Conservation (phyloP, 495 filamentous ascomycete species). For the Cladorrhinum samala region DNA sequence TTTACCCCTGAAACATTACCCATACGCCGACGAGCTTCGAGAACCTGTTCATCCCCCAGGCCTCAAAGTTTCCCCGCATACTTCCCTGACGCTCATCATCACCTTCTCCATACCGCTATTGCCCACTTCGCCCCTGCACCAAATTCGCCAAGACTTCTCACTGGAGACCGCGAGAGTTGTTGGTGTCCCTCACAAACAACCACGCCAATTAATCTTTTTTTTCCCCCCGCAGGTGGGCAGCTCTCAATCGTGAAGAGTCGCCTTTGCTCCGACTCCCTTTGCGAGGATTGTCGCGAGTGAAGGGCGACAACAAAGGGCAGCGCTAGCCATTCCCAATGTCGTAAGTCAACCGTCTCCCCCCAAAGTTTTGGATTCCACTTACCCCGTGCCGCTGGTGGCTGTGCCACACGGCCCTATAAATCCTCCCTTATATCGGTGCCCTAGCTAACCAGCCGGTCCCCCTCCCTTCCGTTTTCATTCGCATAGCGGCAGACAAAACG, state of each 20-base stretch:
- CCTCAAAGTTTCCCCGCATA: neutral
- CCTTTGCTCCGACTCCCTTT: slow-evolving; percentile 35
- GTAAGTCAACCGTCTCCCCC: slow-evolving; percentile 29
- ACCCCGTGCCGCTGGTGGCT: slow-evolving; percentile 7
- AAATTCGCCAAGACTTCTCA: neutral
- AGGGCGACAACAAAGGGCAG: slow-evolving; percentile 25
- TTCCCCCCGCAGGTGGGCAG: neutral
- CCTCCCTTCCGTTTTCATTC: neutral
- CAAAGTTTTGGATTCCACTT: slow-evolving; percentile 3
- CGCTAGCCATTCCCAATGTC: slow-evolving; percentile 42
- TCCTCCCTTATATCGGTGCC: slow-evolving; percentile 1
- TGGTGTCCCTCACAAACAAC: neutral
- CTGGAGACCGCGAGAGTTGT: neutral
- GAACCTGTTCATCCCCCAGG: neutral
- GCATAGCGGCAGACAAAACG: slow-evolving; percentile 37
- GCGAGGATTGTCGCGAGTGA: slow-evolving; percentile 35
- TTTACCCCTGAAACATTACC: too few species aligned
- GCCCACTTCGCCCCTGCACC: neutral
- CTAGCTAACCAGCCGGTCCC: slow-evolving; percentile 11
- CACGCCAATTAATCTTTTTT: neutral
- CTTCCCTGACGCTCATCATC: neutral
- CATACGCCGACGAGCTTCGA: neutral
- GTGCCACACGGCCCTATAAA: slow-evolving; percentile 14
- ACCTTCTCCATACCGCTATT: neutral
- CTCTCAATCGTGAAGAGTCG: slow-evolving; percentile 11